Evolutionary conservation across 495 filamentous ascomycete species (phyloP), one percentile per base, ranked within the genome.

Genomic region (Trichocladium uniseriatum): DNA sequence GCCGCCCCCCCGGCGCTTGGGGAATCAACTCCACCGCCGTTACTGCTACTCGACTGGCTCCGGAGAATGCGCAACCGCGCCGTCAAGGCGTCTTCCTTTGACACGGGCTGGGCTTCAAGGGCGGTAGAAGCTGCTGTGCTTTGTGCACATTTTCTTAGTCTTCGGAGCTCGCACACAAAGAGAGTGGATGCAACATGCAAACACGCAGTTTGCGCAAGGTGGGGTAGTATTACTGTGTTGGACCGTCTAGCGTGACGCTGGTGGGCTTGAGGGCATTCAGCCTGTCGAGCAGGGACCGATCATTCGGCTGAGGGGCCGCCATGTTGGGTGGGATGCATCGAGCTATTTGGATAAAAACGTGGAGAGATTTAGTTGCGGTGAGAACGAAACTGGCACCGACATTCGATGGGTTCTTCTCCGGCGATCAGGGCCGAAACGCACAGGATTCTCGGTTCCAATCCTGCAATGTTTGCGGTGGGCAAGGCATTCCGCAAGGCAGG

Each of bases 251-350:
- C 5, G 54, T 61, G 34, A 72, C 61, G 28, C 53, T 57, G 43
- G 59, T 63, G 10, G 67, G 54, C 43, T 72, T 71, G 46, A 98
- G 77, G 40, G 84, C 82, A 60, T 94, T 95, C 44, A 96, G 71
- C 59, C 88, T 77, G 49, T 89, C 85, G 29, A 91, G 81, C 57
- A 98, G 87, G 0, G 87, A 88, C 65, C 83, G 78, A 68, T 96
- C 92, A 36, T 34, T 84, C 81, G 46, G 87, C 82, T 16, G 77
- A 69, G 15, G 79, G 77, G 67, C 82, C 14, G 87, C 83, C 57
- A 63, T 64, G 51, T 52, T 54, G 49, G 11, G n/a, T n/a, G n/a
- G n/a, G n/a, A n/a, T n/a, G n/a, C n/a, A n/a, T n/a, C n/a, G n/a
- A n/a, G n/a, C n/a, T n/a, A n/a, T n/a, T n/a, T n/a, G n/a, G n/a